phyloP scores from a whole-genome alignment of 306 rosid genomes.

The Castanopsis chinensis region DNA sequence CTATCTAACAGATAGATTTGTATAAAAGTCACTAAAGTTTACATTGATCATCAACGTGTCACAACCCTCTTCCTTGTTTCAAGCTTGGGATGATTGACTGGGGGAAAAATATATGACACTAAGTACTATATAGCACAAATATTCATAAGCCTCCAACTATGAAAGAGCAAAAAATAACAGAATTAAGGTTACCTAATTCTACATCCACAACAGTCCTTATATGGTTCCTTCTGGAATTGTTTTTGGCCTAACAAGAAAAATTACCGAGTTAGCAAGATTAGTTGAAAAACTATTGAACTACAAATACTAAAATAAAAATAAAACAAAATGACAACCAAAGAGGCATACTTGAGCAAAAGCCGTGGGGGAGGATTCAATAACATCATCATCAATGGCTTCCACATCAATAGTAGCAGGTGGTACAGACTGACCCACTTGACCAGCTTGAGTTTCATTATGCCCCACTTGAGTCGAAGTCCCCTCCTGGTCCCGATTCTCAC shows the following conservation, averaged over 20 bases:
- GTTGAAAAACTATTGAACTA: slow-evolving; percentile 1
- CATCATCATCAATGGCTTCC: slow-evolving; percentile 91
- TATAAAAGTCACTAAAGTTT: too few relatives aligned
- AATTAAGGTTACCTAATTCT: slow-evolving; percentile 59
- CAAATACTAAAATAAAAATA: background rate
- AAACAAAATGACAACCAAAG: slow-evolving; percentile 1
- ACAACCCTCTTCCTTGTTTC: too few relatives aligned
- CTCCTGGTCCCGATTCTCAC: slow-evolving; percentile 39
- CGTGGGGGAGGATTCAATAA: slow-evolving; percentile 66
- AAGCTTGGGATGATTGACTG: too few relatives aligned
- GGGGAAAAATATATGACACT: too few relatives aligned
- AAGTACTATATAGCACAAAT: background rate
- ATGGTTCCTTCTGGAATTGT: slow-evolving; percentile 69
- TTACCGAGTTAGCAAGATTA: slow-evolving; percentile 2
- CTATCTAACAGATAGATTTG: too few relatives aligned
- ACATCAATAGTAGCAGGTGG: slow-evolving; percentile 61
- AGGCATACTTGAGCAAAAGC: slow-evolving; percentile 79
- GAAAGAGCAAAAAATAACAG: background rate
- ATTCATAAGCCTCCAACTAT: background rate
- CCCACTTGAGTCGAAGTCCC: slow-evolving; percentile 36
- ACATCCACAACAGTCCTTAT: slow-evolving; percentile 66
- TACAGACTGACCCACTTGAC: slow-evolving; percentile 20
- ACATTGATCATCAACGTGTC: too few relatives aligned
- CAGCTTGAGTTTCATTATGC: slow-evolving; percentile 20
- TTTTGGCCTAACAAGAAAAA: slow-evolving; percentile 61